These are phyloP conservation scores for Medicago ruthenica DNA, from an alignment of 306 rosid genomes.

Conservation along the genomic window DNA sequence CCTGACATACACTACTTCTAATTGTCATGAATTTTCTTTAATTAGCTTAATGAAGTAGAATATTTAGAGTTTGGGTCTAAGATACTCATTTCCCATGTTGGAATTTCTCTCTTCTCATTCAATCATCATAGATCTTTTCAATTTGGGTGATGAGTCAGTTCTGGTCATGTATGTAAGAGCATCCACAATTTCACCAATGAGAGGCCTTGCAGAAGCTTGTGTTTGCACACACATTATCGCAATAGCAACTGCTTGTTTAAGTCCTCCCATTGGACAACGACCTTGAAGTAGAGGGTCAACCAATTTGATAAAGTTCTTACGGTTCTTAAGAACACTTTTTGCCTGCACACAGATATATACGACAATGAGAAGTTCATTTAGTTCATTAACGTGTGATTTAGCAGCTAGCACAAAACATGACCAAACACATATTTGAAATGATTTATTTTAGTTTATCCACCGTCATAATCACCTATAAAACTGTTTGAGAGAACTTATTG, in stretches of 20 bases:
- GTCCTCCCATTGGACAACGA: slow-evolving; percentile 69
- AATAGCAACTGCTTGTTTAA: slow-evolving; percentile 80
- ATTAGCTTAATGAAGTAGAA: too few relatives aligned
- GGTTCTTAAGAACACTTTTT: slow-evolving; percentile 70
- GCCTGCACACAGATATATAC: slow-evolving; percentile 57
- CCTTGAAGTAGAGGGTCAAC: slow-evolving; percentile 85
- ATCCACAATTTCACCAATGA: slow-evolving; percentile 78
- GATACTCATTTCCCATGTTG: too few relatives aligned
- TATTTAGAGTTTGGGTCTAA: too few relatives aligned
- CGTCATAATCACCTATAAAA: too few relatives aligned
- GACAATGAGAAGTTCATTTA: neutral
- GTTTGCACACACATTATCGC: slow-evolving; percentile 93
- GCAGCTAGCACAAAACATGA: neutral
- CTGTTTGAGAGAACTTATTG: too few relatives aligned
- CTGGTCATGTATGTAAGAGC: slow-evolving; percentile 52
- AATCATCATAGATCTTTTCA: neutral
- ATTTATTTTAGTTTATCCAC: too few relatives aligned
- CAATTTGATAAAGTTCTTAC: slow-evolving; percentile 69
- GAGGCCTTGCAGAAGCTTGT: slow-evolving; percentile 78
- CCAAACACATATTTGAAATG: too few relatives aligned
- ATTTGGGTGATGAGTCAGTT: neutral
- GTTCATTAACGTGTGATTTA: neutral
- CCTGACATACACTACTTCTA: too few relatives aligned
- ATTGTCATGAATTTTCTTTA: too few relatives aligned
- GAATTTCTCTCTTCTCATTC: neutral